Conservation (phyloP, 2,329 filamentous ascomycete genomes). For the Chaetomium olivaceum region DNA sequence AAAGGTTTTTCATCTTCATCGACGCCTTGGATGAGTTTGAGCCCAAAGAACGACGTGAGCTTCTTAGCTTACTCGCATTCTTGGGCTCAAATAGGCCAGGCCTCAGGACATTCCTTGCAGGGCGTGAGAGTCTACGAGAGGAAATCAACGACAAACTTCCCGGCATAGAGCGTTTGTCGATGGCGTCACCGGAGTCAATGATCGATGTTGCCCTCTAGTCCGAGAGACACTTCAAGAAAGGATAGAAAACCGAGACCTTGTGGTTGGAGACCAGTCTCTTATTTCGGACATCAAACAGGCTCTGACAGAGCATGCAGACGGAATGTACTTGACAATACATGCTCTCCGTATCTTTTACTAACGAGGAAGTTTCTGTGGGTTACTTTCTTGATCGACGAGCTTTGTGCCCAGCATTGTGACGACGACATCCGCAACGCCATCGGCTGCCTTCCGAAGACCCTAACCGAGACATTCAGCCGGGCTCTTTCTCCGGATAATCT, state of each 20-base stretch:
- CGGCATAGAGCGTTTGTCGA: slow-evolving; percentile 3
- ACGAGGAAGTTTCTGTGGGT: slow-evolving; percentile 6
- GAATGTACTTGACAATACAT: background rate
- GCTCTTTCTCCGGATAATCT: slow-evolving; percentile 3
- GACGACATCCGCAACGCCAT: background rate
- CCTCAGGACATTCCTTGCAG: slow-evolving; percentile 7
- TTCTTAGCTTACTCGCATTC: background rate
- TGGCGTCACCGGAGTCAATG: slow-evolving; percentile 2
- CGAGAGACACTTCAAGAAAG: slow-evolving; percentile 1
- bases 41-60: background rate
- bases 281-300: background rate
- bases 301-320: background rate
- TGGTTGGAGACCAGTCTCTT: slow-evolving; percentile 2
- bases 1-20: slow-evolving; percentile 3
- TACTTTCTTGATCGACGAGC: slow-evolving; percentile 4
- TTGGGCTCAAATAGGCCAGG: background rate
- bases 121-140: slow-evolving; percentile 1
- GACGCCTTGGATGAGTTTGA: slow-evolving; percentile 10
- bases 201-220: background rate
- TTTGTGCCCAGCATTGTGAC: slow-evolving; percentile 8
- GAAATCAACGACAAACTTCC: background rate
- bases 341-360: background rate
- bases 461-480: slow-evolving; percentile 4
- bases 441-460: slow-evolving; percentile 4
- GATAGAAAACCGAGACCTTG: background rate